Evolutionary conservation across 1,139 yeast species (phyloP), one percentile per base, ranked within the genome.

Genomic region (Candida sp.): DNA sequence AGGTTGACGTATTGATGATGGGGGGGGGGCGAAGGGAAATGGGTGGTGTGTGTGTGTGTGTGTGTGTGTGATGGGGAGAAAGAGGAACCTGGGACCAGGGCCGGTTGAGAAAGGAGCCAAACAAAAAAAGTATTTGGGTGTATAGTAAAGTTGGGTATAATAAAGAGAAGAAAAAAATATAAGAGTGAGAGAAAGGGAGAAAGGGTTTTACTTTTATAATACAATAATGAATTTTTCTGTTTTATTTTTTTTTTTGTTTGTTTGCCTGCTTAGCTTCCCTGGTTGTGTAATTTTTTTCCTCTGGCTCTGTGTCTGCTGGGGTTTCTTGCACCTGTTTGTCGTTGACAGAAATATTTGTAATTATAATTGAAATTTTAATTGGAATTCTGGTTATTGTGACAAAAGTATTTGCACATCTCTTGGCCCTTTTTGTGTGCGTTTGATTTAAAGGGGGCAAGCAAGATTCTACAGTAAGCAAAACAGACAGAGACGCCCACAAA

Each of bases 291-390:
- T 25, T 25, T 25, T 23, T 23, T 23, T 25, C 11, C 11, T 25
- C 11, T 8, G 11, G 7, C 17, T 38, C 28, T 26, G 25, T 38
- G 28, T 8, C 32, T 3, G 42, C 9, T 9, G 3, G 11, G 17
- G 17, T 17, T 17, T 17, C 17, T 17, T 17, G 17, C 17, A 17
- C 17, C 17, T 17, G 17, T 17, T 25, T 38, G 8, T 5, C 25
- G 5, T 25, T 11, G 45, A 32, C 45, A 42, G 25, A 42, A 42
- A 4, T 42, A 42, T 42, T 42, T 32, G 38, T 32, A 42, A 42
- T 42, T 42, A 42, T 42, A 42, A 42, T 42, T 42, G 38, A 33
- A 42, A 26, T 23, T 40, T 28, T 40, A 38, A 38, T 38, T 38
- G 42, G 42, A 38, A 38, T 38, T 38, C 26, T 38, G 31, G n/a